Base-by-base conservation (phyloP, 176 grass and related monocot species). In the Avena sativa region DNA sequence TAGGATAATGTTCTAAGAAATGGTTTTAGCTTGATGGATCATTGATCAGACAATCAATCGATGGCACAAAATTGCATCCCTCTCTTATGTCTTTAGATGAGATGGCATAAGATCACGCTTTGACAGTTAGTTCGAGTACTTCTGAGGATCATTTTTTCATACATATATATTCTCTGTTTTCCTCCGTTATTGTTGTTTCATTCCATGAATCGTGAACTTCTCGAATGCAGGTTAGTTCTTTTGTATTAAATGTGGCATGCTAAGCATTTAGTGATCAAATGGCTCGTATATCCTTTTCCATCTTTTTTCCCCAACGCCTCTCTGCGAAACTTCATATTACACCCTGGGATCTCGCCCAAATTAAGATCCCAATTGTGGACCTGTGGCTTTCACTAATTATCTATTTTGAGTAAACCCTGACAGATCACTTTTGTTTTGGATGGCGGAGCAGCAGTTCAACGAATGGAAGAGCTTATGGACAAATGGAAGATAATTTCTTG, bases 201-300 rank as follows among this genome's bases (percentile, higher is more conserved):
- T 15, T 46, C 4, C 72, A 15, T 3, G 12, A 51, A 44, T 70
- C 53, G 28, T 44, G 26, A 38, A 25, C 58, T 28, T 71, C 57
- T 78, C 5, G 16, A 49, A 53, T 83, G 16, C 48, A 82, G 26
- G 10, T 65, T 76, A 17, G 13, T 28, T 26, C 30, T 47, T 63
- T 11, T 44, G 68, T 65, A 64, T 19, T 73, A 81, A 81, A 43
- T 79, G 81, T 38, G 14, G 77, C 25, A 36, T 84, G 13, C 19
- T 60, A 88, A 7, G 9, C 17, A 78, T 79, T 84, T 79, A 63
- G 44, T 46, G 46, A 44, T 63, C 9, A 69, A 47, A n/a, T 65
- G 19, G 20, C 4, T 23, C 50, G 9, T 56, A 56, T 83, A 53
- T 64, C 4, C 53, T 55, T 80, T 47, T 28, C 4, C 9, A 43